phyloP scores from a whole-genome alignment of 768 basidiomycete species.

The Suillus alpinus region DNA sequence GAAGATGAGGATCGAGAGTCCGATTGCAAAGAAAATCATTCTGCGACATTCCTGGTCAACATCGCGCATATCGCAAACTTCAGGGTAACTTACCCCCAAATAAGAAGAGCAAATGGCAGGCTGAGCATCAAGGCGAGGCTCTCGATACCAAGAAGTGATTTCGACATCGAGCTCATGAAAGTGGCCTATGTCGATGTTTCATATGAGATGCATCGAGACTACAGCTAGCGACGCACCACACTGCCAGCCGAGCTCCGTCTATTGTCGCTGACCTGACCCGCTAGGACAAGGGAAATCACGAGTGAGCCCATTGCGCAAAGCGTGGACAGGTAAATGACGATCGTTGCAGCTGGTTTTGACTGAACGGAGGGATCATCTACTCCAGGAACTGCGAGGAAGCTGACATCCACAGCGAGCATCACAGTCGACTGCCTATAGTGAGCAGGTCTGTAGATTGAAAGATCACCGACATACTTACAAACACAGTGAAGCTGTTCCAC shows the following conservation, averaged over 20 bases:
- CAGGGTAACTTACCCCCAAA: conserved; percentile 27
- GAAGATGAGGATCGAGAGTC: conserved; percentile 9
- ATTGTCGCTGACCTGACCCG: conserved; percentile 33
- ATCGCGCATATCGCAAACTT: no score
- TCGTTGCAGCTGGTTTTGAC: conserved; percentile 22
- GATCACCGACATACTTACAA: conserved; percentile 31
- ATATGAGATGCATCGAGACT: background rate
- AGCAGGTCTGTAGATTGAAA: background rate
- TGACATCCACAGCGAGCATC: conserved; percentile 51
- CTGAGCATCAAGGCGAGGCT: conserved; percentile 31
- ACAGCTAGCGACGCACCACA: conserved; percentile 24
- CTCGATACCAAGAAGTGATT: conserved; percentile 21
- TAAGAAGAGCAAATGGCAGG: conserved; percentile 31
- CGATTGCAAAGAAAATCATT: conserved; percentile 11
- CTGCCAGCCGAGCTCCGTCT: conserved; percentile 19
- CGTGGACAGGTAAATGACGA: conserved; percentile 38
- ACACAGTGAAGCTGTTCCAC: conserved; percentile 47
- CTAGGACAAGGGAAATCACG: conserved; percentile 34
- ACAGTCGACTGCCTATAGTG: conserved; percentile 41
- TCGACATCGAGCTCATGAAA: conserved; percentile 18
- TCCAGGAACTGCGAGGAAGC: conserved; percentile 49
- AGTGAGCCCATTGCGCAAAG: conserved; percentile 33
- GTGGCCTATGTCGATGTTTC: background rate
- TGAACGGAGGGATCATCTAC: conserved; percentile 20
- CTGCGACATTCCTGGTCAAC: background rate